Percentiles rank a stretch among this genome's conserved stretches.
Conservation (phyloP, 371 early-diverging fungal genomes). For the Haplosporangium sp. region DNA sequence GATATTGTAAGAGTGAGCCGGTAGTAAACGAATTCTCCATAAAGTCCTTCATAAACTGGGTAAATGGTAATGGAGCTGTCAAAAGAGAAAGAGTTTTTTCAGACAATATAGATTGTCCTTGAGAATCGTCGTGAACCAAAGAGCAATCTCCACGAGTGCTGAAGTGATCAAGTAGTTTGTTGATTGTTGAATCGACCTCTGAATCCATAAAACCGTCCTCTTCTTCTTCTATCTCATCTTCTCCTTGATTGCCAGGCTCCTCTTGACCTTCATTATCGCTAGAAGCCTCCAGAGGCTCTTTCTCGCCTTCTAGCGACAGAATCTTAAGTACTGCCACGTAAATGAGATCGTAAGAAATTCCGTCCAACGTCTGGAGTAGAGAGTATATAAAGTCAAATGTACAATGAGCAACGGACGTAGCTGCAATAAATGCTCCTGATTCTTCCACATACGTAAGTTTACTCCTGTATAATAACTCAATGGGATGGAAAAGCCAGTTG, state of each 20-base stretch:
- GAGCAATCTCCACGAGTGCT: conserved; percentile 40
- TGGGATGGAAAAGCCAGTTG: conserved; percentile 66
- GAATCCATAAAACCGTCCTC: conserved; percentile 66
- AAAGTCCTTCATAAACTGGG: conserved; percentile 70
- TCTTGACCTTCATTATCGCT: conserved; percentile 9
- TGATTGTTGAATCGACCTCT: conserved; percentile 54
- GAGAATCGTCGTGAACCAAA: conserved; percentile 30
- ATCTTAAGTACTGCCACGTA: conserved; percentile 63
- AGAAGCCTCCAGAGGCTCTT: conserved; percentile 17
- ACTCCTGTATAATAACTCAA: conserved; percentile 64
- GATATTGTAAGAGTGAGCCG: conserved; percentile 47
- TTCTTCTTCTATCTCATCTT: conserved; percentile 42
- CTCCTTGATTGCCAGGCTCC: conserved; percentile 6
- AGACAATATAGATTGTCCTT: conserved; percentile 26
- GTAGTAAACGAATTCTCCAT: conserved; percentile 52
- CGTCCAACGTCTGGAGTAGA: conserved; percentile 57
- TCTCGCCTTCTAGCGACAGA: conserved; percentile 46
- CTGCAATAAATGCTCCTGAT: conserved; percentile 54
- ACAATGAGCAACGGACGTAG: conserved; percentile 58
- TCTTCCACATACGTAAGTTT: conserved; percentile 57
- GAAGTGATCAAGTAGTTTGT: conserved; percentile 59
- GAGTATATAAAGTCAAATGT: conserved; percentile 38
- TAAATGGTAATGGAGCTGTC: conserved; percentile 59
- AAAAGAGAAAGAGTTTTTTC: conserved; percentile 35
- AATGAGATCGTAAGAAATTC: conserved; percentile 62